Evolutionary conservation across 2,329 filamentous ascomycete species (phyloP).

Genomic region (Neophaeococcomyces mojaviensis): DNA sequence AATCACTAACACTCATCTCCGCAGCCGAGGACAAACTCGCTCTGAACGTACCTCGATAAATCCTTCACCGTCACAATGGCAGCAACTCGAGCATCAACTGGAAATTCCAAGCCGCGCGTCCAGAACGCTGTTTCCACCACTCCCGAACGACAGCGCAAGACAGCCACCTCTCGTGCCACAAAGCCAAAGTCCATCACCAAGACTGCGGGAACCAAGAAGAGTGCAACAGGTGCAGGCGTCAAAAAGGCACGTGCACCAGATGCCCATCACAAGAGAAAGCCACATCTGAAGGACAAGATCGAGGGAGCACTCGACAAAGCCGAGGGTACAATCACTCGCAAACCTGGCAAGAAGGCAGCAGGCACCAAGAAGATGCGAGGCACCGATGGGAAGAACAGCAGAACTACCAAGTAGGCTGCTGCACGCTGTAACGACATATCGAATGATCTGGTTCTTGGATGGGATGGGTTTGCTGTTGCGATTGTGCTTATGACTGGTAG

Average conservation of each 20-base stretch:
- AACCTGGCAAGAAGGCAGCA: constrained; percentile 34
- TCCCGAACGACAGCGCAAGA: constrained; percentile 20
- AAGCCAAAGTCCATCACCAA: constrained; percentile 6
- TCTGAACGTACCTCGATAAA: not conserved
- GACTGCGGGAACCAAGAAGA: constrained; percentile 14
- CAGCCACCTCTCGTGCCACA: constrained; percentile 8
- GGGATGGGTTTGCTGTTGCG: not conserved
- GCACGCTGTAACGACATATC: too few relatives aligned
- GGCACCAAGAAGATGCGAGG: constrained; percentile 33
- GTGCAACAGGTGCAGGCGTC: constrained; percentile 12
- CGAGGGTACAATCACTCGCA: constrained; percentile 23
- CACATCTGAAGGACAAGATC: constrained; percentile 27
- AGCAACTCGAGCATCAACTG: constrained; percentile 25
- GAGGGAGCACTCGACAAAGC: constrained; percentile 27
- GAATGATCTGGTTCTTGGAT: not conserved
- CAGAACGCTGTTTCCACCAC: constrained; percentile 17
- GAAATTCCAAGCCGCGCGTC: constrained; percentile 24
- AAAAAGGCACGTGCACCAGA: constrained; percentile 18
- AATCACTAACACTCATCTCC: not conserved
- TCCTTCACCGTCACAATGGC: constrained; percentile 20
- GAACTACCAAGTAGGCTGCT: constrained; percentile 7
- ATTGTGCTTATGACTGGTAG: too few relatives aligned
- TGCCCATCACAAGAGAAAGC: constrained; percentile 20
- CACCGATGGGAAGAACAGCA: constrained; percentile 25
- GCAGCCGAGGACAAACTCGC: not conserved